Base-by-base conservation (phyloP, 345 rosid species). In the Hevea brasiliensis region DNA sequence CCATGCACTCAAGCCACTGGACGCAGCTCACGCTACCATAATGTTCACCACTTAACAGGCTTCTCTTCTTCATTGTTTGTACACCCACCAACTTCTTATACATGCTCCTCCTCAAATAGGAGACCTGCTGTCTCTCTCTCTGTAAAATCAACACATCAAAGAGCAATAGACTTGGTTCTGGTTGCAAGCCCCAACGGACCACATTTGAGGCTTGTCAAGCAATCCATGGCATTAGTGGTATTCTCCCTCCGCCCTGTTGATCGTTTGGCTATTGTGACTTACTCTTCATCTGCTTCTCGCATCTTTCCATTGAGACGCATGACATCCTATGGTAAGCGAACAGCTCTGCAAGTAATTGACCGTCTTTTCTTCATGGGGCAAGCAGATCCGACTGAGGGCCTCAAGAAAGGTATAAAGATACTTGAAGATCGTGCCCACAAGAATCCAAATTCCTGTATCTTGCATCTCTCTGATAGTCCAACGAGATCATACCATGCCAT, bases 181-280 rank as follows among this genome's bases (percentile, higher is more conserved):
- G 87, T 92, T 61, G 92, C 90, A 17, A 86, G 90, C 80, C 92
- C 96, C 61, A 87, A 87, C 8, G 98, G 94, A 7, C 94, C 94
- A 2, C 92, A 92, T 79, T 80, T 86, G 66, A 83, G 90, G 77
- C 94, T 92, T 71, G 84, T 90, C 65, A 92, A 89, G 83, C 98
- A 92, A 65, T 77, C 94, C 35, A 87, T 92, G 98, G 89, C 95
- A 70, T 71, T 90, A 51, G 91, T 90, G 62, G 90, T 85, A 23
- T 89, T 88, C 79, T 89, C 96, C 27, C 89, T 92, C 77, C 81
- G 90, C 55, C 84, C 96, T 0, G 79, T 83, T 51, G 96, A 92
- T 57, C 92, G 98, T 75, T 72, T 92, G 70, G 84, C 98, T 67
- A 85, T 92, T 32, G 98, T 92, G 37, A 89, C 96, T n/a, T 84